Base-by-base conservation (phyloP, 345 rosid genomes). In the Eucalyptus caleyi region DNA sequence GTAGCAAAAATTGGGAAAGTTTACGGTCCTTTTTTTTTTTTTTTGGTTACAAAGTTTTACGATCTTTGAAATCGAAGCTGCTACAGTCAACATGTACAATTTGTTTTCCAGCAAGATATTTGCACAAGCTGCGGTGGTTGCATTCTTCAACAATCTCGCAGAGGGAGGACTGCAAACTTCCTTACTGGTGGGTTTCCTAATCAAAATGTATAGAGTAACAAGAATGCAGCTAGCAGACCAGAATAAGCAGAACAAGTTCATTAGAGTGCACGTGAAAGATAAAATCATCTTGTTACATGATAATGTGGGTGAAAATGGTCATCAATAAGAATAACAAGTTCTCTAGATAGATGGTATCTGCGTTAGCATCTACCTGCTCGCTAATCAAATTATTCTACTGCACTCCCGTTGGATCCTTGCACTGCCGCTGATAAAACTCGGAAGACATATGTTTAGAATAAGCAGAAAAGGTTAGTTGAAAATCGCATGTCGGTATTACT, bases 111-210 rank as follows among this genome's bases (percentile, higher is more conserved):
- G 99, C 89, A 86, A 88, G 62, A 94, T 94, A 59, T 95, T 97
- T 85, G 89, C 95, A 51, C 97, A 95, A 92, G 96, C 94, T 81
- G 95, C 96, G 82, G 92, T 94, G 81, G 96, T 97, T 67, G 93
- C 98, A 60, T 97, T 97, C 95, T 95, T 96, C 94, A 88, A 91
- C 89, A 93, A 95, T 91, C 95, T 97, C 44, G 92, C 96, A 4
- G 96, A 93, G 30, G 96, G 97, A 89, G 99, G 97, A 89, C 47
- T 92, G 88, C 92, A 92, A 86, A 93, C 97, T 90, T 93, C 96
- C 87, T 53, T 93, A 56, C 44, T 93, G 98, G 99, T 97, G 92
- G 9, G 56, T 86, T 72, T 81, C 65, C 86, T 72, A 81, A 9
- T 86, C 62, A 40, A n/a, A 16, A 50, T n/a, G 27, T 51, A 23